Percentiles rank a stretch among this genome's conserved stretches.
phyloP scores from a whole-genome alignment of 2,329 filamentous ascomycete species.

The Monilinia vaccinii-corymbosi region DNA sequence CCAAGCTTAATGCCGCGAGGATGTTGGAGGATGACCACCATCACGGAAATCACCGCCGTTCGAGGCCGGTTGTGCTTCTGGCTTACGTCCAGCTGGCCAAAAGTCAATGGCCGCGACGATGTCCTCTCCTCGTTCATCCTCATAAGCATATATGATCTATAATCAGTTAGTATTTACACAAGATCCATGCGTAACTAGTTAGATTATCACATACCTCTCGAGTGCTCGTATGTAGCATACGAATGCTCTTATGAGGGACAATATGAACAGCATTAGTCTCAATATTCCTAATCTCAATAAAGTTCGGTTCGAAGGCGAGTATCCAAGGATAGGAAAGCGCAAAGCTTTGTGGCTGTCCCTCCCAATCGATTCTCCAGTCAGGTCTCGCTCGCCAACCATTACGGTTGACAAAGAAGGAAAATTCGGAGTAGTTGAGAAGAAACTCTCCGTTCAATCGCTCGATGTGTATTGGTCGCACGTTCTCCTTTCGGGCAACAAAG shows the following conservation, averaged over 20 bases:
- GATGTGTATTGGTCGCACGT: slow-evolving; percentile 91
- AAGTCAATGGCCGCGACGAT: slow-evolving; percentile 94
- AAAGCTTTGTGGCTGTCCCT: slow-evolving; percentile 85
- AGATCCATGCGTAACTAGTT: background rate
- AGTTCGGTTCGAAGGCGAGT: slow-evolving; percentile 91
- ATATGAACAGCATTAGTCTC: slow-evolving; percentile 94
- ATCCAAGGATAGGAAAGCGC: slow-evolving; percentile 96
- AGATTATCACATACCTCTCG: slow-evolving; percentile 63
- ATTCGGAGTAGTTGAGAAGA: slow-evolving; percentile 94
- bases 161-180: slow-evolving; percentile 16
- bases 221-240: slow-evolving; percentile 95
- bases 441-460: slow-evolving; percentile 96
- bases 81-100: slow-evolving; percentile 46
- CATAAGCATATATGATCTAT: slow-evolving; percentile 94
- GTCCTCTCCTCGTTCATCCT: slow-evolving; percentile 90
- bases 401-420: slow-evolving; percentile 97
- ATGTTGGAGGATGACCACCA: slow-evolving; percentile 19
- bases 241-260: slow-evolving; percentile 90
- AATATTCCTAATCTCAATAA: slow-evolving; percentile 93
- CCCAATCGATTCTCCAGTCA: slow-evolving; percentile 97
- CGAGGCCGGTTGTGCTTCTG: slow-evolving; percentile 20
- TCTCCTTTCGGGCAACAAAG: slow-evolving; percentile 90
- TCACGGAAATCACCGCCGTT: slow-evolving; percentile 14
- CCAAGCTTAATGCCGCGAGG: slow-evolving; percentile 21
- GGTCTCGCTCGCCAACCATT: slow-evolving; percentile 95